Percentiles rank a stretch among this genome's conserved stretches.
Conservation (phyloP, 768 basidiomycete genomes). For the Mycena galopus region DNA sequence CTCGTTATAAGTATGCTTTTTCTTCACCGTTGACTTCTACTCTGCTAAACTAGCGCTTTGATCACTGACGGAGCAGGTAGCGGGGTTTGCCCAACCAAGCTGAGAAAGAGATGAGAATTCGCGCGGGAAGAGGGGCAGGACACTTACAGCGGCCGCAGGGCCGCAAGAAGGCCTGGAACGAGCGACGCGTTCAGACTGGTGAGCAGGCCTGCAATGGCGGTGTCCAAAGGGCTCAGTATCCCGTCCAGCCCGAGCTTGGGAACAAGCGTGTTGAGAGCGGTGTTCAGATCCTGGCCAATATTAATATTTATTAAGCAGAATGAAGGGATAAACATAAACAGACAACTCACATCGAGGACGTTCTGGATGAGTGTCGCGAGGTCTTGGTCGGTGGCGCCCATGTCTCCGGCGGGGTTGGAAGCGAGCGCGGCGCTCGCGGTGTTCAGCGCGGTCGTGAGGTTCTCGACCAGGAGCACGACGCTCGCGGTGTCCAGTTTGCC, state of each 20-base stretch:
- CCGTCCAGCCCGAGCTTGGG: conserved; percentile 12
- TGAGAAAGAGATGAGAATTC: background rate
- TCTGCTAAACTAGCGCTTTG: too few species aligned
- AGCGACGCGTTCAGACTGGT: background rate
- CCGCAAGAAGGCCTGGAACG: conserved; percentile 6
- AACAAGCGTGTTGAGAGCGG: conserved; percentile 19
- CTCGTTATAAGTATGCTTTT: too few species aligned
- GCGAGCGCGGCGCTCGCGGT: conserved; percentile 8
- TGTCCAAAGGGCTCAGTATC: background rate
- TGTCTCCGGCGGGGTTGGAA: conserved; percentile 6
- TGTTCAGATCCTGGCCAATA: background rate
- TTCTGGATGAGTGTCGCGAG: conserved; percentile 8
- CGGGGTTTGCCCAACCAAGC: background rate
- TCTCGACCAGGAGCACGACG: conserved; percentile 5
- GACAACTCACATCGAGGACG: background rate
- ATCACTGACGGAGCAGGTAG: too few species aligned
- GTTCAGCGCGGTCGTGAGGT: conserved; percentile 4
- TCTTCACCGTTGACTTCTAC: too few species aligned
- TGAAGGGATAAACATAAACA: background rate
- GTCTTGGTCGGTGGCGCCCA: conserved; percentile 11
- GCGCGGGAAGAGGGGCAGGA: background rate
- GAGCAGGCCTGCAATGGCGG: conserved; percentile 10
- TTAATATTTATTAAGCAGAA: background rate
- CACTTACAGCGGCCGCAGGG: background rate
- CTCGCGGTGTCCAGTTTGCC: background rate